Percentiles rank a stretch among this genome's conserved stretches.
phyloP scores from a whole-genome alignment of 768 basidiomycete species.

The Auricularia sp. region DNA sequence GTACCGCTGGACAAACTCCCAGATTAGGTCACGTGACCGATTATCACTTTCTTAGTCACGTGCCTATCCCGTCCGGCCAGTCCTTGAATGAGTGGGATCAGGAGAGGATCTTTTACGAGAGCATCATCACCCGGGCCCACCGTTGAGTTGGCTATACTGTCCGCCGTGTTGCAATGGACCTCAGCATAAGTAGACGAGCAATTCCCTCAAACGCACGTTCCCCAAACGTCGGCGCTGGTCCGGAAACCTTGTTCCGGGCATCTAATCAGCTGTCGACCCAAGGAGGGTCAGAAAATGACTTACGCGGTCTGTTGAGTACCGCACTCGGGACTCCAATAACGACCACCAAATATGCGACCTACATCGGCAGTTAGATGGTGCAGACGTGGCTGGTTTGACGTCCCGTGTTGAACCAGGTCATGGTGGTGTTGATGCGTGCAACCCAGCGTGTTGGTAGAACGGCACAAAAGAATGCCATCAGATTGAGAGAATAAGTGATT shows the following conservation, averaged over 20 bases:
- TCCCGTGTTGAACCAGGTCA: constrained; percentile 4
- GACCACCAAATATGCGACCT: not conserved
- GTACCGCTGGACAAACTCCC: not conserved
- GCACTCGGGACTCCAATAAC: not conserved
- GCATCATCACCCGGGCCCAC: not conserved
- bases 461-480: constrained; percentile 1
- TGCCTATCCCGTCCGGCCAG: not conserved
- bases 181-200: too few relatives aligned
- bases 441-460: constrained; percentile 8
- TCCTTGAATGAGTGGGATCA: not conserved
- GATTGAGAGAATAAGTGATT: not conserved
- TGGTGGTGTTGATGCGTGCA: constrained; percentile 7
- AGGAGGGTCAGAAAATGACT: not conserved
- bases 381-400: too few relatives aligned
- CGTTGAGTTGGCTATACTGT: not conserved
- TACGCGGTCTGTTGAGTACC: not conserved
- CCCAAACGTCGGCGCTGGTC: not conserved
- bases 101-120: not conserved
- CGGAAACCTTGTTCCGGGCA: not conserved
- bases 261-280: not conserved
- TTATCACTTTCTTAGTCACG: not conserved
- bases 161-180: too few relatives aligned
- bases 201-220: too few relatives aligned
- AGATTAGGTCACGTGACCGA: not conserved
- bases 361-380: not conserved